These are phyloP conservation scores for Ophiocordyceps robertsii DNA, from an alignment of 2,329 filamentous ascomycete species.

Conservation along the genomic window DNA sequence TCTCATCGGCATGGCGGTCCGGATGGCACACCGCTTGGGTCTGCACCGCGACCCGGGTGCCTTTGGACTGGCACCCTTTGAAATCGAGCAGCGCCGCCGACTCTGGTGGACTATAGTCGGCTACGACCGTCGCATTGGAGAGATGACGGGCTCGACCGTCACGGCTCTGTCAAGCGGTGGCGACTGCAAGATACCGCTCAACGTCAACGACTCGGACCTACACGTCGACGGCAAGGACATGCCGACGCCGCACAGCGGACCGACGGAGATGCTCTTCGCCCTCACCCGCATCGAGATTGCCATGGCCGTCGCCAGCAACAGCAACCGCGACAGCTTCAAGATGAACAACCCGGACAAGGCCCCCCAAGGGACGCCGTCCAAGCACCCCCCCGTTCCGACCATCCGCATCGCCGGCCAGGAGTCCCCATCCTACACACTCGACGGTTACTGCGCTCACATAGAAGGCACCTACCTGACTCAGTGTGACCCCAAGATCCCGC, in stretches of 20 bases:
- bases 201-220: constrained; percentile 48
- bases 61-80: constrained; percentile 39
- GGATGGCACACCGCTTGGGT: constrained; percentile 54
- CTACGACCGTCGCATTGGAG: constrained; percentile 55
- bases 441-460: constrained; percentile 39
- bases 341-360: constrained; percentile 14
- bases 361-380: neutral
- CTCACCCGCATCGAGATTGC: constrained; percentile 43
- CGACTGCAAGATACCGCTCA: constrained; percentile 44
- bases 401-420: constrained; percentile 36
- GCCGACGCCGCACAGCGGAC: constrained; percentile 31
- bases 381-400: constrained; percentile 11
- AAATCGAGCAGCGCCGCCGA: constrained; percentile 56
- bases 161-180: constrained; percentile 39
- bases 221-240: constrained; percentile 41
- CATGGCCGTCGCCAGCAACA: constrained; percentile 36
- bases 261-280: constrained; percentile 48
- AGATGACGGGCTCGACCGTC: constrained; percentile 47
- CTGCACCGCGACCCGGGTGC: constrained; percentile 50
- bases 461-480: constrained; percentile 41
- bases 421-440: constrained; percentile 34
- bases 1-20: constrained; percentile 50
- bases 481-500: constrained; percentile 43
- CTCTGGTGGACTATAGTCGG: constrained; percentile 61
- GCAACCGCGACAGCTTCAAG: constrained; percentile 22